Base-by-base conservation (phyloP, 768 basidiomycete species). In the Lactarius evosmus region DNA sequence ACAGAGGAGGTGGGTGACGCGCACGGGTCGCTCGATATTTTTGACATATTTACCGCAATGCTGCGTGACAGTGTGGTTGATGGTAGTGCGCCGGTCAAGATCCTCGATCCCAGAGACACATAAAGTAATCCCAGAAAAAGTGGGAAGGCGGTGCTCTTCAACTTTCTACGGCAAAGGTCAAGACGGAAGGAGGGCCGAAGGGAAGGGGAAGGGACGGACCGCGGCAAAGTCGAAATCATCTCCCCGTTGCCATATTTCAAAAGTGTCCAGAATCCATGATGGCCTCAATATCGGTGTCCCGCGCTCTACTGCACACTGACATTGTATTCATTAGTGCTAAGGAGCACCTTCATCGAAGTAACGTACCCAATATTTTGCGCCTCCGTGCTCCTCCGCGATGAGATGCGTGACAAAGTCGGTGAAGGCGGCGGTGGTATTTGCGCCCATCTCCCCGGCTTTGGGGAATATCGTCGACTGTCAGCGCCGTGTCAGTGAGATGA, bases 371-470 rank as follows among this genome's bases (percentile, higher is more conserved):
- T 97, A 96, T 71, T 98, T 98, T 14, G 88, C 83, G 25, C 93
- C 86, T 3, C 90, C 91, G 70, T 91, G 87, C n/a, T 79, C 80
- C n/a, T 75, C 76, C 0, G 94, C 92, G 46, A 98, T 79, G 25
- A 98, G 81, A 77, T 96, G 94, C 0, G 93, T 95, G n/a, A 91
- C 88, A 52, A 79, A 79, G 71, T 93, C 88, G 0, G 93, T 98
- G 66, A 96, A 86, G 55, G 91, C 87, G 34, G 76, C 82, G 17
- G 83, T 80, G 50, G 83, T 79, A 4, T 75, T 75, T 30, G 92
- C 95, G 12, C 95, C 95, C 16, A 97, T 86, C 68, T 94, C 88
- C 27, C 83, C 76, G 0, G 91, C 92, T 70, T 90, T 83, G 64
- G 85, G 85, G 71, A 91, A 91, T 36, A 95, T 67, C 2, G 81